Percentiles rank a stretch among this genome's conserved stretches.
phyloP scores from a whole-genome alignment of 208 protist species.

The Crithidia thermophila region DNA sequence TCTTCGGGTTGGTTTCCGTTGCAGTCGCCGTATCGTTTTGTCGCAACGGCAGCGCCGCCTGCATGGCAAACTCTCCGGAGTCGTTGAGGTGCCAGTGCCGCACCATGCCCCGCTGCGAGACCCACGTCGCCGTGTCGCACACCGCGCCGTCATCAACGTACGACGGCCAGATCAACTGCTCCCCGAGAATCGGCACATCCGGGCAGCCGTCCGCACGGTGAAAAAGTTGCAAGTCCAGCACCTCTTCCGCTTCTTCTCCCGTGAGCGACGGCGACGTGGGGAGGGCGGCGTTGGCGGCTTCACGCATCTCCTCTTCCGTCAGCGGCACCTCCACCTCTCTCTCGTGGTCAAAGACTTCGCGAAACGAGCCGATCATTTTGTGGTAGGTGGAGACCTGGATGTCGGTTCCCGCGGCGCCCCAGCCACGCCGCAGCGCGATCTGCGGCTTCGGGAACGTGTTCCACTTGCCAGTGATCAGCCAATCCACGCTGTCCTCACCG shows the following conservation, averaged over 20 bases:
- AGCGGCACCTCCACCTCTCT: slow-evolving; percentile 33
- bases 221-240: slow-evolving; percentile 89
- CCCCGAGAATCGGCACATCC: slow-evolving; percentile 59
- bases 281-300: background rate
- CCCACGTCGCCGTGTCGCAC: slow-evolving; percentile 81
- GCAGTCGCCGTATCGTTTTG: background rate
- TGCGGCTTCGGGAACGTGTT: slow-evolving; percentile 78
- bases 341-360: slow-evolving; percentile 72
- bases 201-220: slow-evolving; percentile 66
- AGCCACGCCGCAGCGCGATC: slow-evolving; percentile 79
- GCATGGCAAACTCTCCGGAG: slow-evolving; percentile 87
- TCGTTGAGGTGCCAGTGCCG: slow-evolving; percentile 93
- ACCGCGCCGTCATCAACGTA: slow-evolving; percentile 74
- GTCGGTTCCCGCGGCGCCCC: slow-evolving; percentile 77
- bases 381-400: slow-evolving; percentile 74
- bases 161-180: slow-evolving; percentile 76
- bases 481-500: slow-evolving; percentile 53
- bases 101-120: slow-evolving; percentile 74
- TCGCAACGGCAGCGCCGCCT: slow-evolving; percentile 78
- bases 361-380: slow-evolving; percentile 75
- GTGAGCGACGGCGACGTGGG: slow-evolving; percentile 11
- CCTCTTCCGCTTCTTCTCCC: slow-evolving; percentile 28
- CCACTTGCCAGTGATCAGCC: slow-evolving; percentile 53
- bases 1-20: background rate
- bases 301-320: slow-evolving; percentile 18